A percentile compares a stretch with the other conserved stretches of the same genome.
Evolutionary conservation across 257 asterid genomes (phyloP).

Genomic region (Solanum microdontum): DNA sequence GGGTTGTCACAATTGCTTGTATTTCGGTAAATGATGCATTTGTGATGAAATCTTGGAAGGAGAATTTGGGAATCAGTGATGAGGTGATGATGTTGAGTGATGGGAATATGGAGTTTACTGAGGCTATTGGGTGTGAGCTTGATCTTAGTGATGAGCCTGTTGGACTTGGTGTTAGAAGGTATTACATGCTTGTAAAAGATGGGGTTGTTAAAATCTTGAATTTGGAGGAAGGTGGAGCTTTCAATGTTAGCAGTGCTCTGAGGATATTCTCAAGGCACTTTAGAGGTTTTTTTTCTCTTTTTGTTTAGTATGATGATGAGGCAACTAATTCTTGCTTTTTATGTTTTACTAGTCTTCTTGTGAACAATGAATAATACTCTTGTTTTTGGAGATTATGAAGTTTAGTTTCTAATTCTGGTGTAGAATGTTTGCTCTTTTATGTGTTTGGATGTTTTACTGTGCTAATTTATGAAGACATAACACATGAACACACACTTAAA

Average conservation of each 20-base stretch:
- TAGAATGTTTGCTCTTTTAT: background rate
- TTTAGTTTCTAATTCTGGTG: background rate
- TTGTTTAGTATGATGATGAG: background rate
- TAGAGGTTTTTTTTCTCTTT: background rate
- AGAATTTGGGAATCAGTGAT: constrained; percentile 42
- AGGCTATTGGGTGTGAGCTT: constrained; percentile 72
- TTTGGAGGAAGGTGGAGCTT: constrained; percentile 91
- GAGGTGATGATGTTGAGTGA: constrained; percentile 67
- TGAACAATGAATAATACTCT: background rate
- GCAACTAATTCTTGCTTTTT: no score
- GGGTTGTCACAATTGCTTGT: constrained; percentile 76
- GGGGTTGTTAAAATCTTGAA: constrained; percentile 78
- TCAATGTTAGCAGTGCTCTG: constrained; percentile 84
- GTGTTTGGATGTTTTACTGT: background rate
- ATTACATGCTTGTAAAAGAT: constrained; percentile 61
- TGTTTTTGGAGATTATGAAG: background rate
- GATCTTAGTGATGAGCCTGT: constrained; percentile 80
- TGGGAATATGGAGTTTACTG: constrained; percentile 69
- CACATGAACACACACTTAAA: no score
- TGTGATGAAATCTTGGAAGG: constrained; percentile 90
- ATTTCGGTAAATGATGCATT: constrained; percentile 80
- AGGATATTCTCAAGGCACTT: constrained; percentile 67
- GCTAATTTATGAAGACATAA: background rate
- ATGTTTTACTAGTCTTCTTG: background rate
- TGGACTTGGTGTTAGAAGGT: constrained; percentile 82